Evolutionary conservation across 352 stramenopile genomes (phyloP).

Genomic region (Thalassiosira sp.): DNA sequence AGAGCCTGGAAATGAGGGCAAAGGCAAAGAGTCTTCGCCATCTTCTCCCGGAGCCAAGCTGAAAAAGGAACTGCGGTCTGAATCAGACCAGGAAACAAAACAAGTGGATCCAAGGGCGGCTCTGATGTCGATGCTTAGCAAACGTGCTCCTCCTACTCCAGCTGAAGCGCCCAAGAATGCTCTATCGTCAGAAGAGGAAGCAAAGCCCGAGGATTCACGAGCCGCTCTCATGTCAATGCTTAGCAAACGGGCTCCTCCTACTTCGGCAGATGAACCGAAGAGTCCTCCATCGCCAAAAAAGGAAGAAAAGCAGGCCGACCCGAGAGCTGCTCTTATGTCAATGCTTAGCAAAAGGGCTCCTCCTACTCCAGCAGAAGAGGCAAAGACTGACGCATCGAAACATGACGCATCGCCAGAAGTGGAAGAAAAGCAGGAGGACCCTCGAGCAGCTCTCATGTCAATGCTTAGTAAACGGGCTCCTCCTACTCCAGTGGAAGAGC

Average conservation of each 20-base stretch:
- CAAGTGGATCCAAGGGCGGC: constrained; percentile 16
- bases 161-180: not conserved
- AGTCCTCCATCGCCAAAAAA: not conserved
- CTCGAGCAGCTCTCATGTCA: constrained; percentile 13
- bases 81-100: not conserved
- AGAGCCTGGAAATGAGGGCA: constrained; percentile 4
- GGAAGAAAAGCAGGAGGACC: not conserved
- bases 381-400: not conserved
- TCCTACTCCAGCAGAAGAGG: not conserved
- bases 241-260: constrained; percentile 5
- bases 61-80: not conserved
- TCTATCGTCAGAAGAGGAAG: not conserved
- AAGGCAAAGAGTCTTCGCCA: not conserved
- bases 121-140: constrained; percentile 11
- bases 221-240: constrained; percentile 23
- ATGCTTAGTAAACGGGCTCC: not conserved
- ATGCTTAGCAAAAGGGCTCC: constrained; percentile 4
- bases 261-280: not conserved
- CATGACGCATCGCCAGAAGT: not conserved
- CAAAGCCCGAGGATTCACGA: not conserved
- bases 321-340: constrained; percentile 4
- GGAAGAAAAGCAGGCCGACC: constrained; percentile 1
- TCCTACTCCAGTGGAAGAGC: not conserved
- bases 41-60: not conserved
- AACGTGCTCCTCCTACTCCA: constrained; percentile 1